Percentiles rank a stretch among this genome's conserved stretches.
These are phyloP conservation scores for Pichia occidentalis DNA, from an alignment of 805 yeast genomes.

Conservation along the genomic window DNA sequence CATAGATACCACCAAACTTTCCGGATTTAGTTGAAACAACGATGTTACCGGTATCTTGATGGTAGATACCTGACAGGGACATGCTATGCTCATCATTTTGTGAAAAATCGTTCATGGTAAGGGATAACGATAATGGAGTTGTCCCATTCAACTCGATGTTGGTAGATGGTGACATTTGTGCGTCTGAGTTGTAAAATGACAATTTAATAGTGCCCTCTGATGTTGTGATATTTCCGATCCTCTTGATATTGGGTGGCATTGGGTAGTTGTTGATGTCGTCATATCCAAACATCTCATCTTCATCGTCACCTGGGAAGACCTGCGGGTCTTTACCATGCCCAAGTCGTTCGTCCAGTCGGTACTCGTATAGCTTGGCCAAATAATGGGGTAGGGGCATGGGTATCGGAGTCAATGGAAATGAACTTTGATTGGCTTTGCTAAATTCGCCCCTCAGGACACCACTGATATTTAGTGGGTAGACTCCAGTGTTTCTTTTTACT, in stretches of 20 bases:
- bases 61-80: slow-evolving; percentile 55
- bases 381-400: slow-evolving; percentile 29
- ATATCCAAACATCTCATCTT: slow-evolving; percentile 7
- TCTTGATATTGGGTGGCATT: slow-evolving; percentile 4
- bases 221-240: slow-evolving; percentile 26
- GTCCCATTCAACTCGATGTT: slow-evolving; percentile 19
- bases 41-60: slow-evolving; percentile 58
- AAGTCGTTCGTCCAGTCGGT: slow-evolving; percentile 12
- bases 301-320: slow-evolving; percentile 2
- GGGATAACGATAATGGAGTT: slow-evolving; percentile 28
- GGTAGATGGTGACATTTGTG: slow-evolving; percentile 1
- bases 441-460: slow-evolving; percentile 42
- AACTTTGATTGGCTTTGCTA: neutral
- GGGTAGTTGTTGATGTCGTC: too few relatives aligned
- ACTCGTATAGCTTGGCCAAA: slow-evolving; percentile 21
- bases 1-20: slow-evolving; percentile 55
- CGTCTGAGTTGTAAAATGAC: slow-evolving; percentile 15
- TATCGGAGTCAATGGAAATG: slow-evolving; percentile 14
- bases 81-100: slow-evolving; percentile 47
- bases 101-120: slow-evolving; percentile 34
- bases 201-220: slow-evolving; percentile 20
- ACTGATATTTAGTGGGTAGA: slow-evolving; percentile 37
- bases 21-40: slow-evolving; percentile 55
- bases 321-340: slow-evolving; percentile 5
- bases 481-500: slow-evolving; percentile 26